Evolutionary conservation across 768 basidiomycete genomes (phyloP), one percentile per base, ranked within the genome.

Genomic region (Rhodotorula paludigena): DNA sequence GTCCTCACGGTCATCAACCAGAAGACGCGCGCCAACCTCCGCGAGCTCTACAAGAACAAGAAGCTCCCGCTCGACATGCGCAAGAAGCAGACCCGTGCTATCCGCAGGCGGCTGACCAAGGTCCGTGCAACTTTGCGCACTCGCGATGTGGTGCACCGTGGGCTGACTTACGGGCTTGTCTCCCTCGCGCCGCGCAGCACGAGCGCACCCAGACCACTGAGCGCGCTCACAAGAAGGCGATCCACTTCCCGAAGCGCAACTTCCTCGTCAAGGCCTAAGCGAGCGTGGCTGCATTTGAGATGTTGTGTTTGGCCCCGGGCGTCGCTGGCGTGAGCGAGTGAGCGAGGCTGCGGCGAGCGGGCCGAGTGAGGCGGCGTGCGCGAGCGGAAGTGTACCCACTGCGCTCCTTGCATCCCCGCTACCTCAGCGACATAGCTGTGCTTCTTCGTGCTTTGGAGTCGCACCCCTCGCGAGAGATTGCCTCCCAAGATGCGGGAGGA

Each of bases 1-100:
- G 93, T 98, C 74, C 80, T 97, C 82, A 99, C 96, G 51, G 92
- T 98, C 76, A 94, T 89, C 84, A 98, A 96, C 88, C 89, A 91
- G 80, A 99, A 99, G 82, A 87, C 88, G 75, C 90, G 94, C 75
- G 89, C 92, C 83, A 92, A 92, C 82, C 86, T 96, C 74, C 90
- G 91, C 63, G 93, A 98, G 80, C 92, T 87, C 84, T 97, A 97
- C 89, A 94, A 94, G 85, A 82, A 83, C 80, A 94, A 94, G 86
- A 93, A 90, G 79, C 82, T 90, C 73, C 96, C 96, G 71, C 91
- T 98, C 74, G 96, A 99, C 84, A 88, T 99, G 78, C 90, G 96
- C 74, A 80, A 86, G 73, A 99, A 98, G 88, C 93, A 88, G 87
- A 99, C 96, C 71, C 89, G 96, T 75, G 96, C 96, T 48, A 97